These are phyloP conservation scores for Boletus reticulatus DNA, from an alignment of 768 basidiomycete genomes.

Conservation along the genomic window DNA sequence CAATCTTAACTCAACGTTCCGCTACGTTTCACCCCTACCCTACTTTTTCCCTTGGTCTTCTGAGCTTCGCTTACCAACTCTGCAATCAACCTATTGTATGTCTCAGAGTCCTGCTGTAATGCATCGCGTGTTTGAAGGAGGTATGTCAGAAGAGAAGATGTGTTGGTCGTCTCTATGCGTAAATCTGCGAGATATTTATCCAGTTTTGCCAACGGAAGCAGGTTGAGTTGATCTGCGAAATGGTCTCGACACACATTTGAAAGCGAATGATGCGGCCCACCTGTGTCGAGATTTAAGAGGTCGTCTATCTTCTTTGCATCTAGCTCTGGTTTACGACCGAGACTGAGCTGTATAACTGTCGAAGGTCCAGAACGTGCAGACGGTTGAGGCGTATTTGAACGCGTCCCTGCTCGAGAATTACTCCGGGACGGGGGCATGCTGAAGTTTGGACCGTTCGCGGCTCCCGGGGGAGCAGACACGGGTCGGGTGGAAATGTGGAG, in stretches of 20 bases:
- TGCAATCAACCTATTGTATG: slow-evolving; percentile 87
- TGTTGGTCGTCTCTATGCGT: slow-evolving; percentile 67
- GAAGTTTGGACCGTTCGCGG: slow-evolving; percentile 38
- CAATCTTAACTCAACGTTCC: slow-evolving; percentile 39
- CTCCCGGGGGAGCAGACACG: slow-evolving; percentile 73
- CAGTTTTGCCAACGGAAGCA: slow-evolving; percentile 67
- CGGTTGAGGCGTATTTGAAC: slow-evolving; percentile 44
- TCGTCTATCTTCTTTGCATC: slow-evolving; percentile 63
- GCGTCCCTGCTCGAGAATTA: slow-evolving; percentile 53
- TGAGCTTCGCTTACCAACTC: slow-evolving; percentile 92
- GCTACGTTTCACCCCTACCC: slow-evolving; percentile 45
- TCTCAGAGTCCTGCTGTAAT: slow-evolving; percentile 84
- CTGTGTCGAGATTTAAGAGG: slow-evolving; percentile 63
- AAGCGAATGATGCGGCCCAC: slow-evolving; percentile 40
- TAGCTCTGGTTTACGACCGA: slow-evolving; percentile 78
- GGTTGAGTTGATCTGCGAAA: slow-evolving; percentile 60
- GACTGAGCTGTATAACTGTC: slow-evolving; percentile 40
- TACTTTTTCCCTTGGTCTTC: slow-evolving; percentile 68
- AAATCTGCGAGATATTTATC: slow-evolving; percentile 68
- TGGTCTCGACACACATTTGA: slow-evolving; percentile 2
- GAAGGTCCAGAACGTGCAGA: slow-evolving; percentile 31
- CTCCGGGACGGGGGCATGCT: slow-evolving; percentile 34
- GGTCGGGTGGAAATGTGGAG: slow-evolving; percentile 83
- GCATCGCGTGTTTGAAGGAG: slow-evolving; percentile 79
- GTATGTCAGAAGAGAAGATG: slow-evolving; percentile 76